Evolutionary conservation across 2,329 filamentous ascomycete species (phyloP).

Genomic region (Fusarium sp.): DNA sequence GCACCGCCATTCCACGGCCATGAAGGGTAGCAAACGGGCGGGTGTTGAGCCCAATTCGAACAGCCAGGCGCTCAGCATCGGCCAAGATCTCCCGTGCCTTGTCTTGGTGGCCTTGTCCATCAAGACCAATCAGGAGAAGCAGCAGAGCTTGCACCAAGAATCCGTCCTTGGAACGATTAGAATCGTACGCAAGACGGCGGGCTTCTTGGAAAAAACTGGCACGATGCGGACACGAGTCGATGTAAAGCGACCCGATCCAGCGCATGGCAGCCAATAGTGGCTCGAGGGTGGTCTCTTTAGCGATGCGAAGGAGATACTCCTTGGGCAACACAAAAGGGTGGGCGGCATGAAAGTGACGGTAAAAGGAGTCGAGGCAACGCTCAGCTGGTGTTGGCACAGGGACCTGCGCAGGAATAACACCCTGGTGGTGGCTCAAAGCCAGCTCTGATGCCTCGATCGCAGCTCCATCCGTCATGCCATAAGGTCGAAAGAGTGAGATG

Average conservation of each 20-base stretch:
- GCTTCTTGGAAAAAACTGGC: slow-evolving; percentile 70
- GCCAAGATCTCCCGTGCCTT: slow-evolving; percentile 75
- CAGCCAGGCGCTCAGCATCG: slow-evolving; percentile 76
- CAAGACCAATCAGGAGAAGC: slow-evolving; percentile 80
- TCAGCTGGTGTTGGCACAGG: slow-evolving; percentile 57
- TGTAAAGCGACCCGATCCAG: slow-evolving; percentile 68
- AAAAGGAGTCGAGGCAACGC: slow-evolving; percentile 69
- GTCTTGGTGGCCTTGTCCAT: slow-evolving; percentile 79
- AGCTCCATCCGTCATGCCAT: slow-evolving; percentile 41
- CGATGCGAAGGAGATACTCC: slow-evolving; percentile 60
- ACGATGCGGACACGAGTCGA: slow-evolving; percentile 60
- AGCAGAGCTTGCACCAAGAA: slow-evolving; percentile 83
- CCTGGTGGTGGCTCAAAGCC: slow-evolving; percentile 26
- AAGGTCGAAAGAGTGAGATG: slow-evolving; percentile 24
- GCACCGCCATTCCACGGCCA: slow-evolving; percentile 71
- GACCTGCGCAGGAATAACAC: slow-evolving; percentile 30
- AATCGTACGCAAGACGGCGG: slow-evolving; percentile 61
- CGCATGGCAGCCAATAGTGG: slow-evolving; percentile 66
- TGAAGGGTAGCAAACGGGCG: slow-evolving; percentile 73
- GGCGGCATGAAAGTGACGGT: slow-evolving; percentile 67
- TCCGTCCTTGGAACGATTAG: slow-evolving; percentile 62
- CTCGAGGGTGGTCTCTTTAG: slow-evolving; percentile 61
- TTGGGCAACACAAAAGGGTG: slow-evolving; percentile 70
- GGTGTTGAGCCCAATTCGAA: slow-evolving; percentile 82
- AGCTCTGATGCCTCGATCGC: slow-evolving; percentile 37